Conservation (phyloP, 2,329 filamentous ascomycete genomes). For the Fusarium nurragi region DNA sequence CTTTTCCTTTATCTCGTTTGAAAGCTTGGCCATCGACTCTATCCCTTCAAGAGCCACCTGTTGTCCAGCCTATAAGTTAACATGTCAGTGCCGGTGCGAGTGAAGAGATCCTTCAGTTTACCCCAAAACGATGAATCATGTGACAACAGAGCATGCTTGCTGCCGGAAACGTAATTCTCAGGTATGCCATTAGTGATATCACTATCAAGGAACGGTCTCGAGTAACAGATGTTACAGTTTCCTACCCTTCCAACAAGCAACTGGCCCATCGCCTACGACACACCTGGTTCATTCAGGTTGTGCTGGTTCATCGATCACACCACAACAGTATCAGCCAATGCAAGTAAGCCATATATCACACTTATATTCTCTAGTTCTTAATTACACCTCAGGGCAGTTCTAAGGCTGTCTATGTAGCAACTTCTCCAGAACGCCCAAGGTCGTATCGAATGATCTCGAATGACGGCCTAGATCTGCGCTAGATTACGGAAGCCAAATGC, state of each 20-base stretch:
- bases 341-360: not conserved
- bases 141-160: no score
- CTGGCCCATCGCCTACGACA: not conserved
- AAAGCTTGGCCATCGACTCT: no score
- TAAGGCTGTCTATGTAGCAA: not conserved
- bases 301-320: not conserved
- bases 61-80: no score
- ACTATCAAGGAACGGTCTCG: accelerated
- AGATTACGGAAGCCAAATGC: not conserved
- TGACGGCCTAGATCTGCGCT: not conserved
- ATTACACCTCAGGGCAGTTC: not conserved
- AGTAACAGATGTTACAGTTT: not conserved
- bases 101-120: no score
- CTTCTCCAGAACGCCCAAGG: not conserved
- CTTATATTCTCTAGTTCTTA: not conserved
- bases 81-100: no score
- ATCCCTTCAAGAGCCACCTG: no score
- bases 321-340: not conserved
- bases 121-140: no score
- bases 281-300: not conserved
- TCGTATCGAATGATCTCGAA: conserved; percentile 5
- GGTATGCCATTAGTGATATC: not conserved
- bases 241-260: not conserved
- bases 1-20: no score
- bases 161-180: no score